Evolutionary conservation across 352 stramenopile species (phyloP), one percentile per base, ranked within the genome.

Genomic region (Phytophthora tubulina): DNA sequence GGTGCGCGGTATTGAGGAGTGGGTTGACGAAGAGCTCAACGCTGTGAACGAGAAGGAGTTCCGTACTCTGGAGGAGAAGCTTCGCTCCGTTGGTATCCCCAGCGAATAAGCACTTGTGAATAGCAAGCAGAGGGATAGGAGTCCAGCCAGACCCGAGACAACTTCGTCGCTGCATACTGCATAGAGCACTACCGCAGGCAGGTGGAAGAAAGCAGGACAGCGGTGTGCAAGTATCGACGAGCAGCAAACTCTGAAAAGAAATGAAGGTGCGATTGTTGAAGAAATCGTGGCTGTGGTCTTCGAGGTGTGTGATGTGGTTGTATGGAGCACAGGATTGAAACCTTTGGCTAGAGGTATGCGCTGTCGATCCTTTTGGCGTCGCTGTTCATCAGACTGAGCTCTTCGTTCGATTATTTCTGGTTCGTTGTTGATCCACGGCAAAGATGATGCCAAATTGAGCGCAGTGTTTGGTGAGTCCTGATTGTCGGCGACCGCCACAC

Each of bases 1-100:
- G 85, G 98, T 99, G 38, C 84, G 79, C 49, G 78, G 70, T 52
- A 93, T 96, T 61, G 79, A 94, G 57, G 90, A 96, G 71, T 89
- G 89, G 67, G 63, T 85, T 11, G 90, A 96, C 76, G 82, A 96
- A 58, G 84, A 82, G 63, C 81, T 96, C 27, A 91, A 92, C 49
- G 73, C 89, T 15, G 46, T 95, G 45, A 94, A 91, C 74, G 73
- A 93, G 14, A 82, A 92, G 53, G 90, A 96, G 73, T 96, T 96
- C 78, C 69, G 81, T 54, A 88, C 85, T 45, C 82, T 96, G 11
- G 90, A 96, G 75, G 78, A 89, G 53, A 93, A 93, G 76, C 77
- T 96, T 57, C 88, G 88, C 46, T 88, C 88, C 2, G 88, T 88
- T 36, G 90, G 90, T 48, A 87, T 96, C 62, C 83, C 88, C 49